phyloP scores from a whole-genome alignment of 805 yeast genomes.

The Nematodospora valgi region DNA sequence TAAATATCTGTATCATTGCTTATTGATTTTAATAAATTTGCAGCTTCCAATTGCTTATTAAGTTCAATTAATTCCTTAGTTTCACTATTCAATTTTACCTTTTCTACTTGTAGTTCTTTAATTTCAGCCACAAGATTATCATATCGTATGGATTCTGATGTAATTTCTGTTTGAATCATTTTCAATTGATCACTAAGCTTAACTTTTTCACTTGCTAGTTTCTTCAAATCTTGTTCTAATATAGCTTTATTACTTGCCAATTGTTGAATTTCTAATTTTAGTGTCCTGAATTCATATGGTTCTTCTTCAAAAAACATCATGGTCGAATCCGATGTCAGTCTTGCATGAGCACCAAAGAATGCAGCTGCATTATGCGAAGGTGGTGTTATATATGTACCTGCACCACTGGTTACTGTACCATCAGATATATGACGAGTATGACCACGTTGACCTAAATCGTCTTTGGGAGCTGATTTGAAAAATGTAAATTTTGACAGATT shows the following conservation, averaged over 20 bases:
- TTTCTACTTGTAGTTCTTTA: constrained; percentile 45
- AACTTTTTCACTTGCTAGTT: constrained; percentile 25
- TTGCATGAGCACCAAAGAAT: constrained; percentile 22
- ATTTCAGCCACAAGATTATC: constrained; percentile 48
- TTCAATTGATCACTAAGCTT: constrained; percentile 24
- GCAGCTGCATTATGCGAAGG: constrained; percentile 1
- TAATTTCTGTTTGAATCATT: constrained; percentile 39
- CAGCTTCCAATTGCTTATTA: constrained; percentile 1
- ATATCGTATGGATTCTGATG: constrained; percentile 40
- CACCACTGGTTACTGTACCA: constrained; percentile 22
- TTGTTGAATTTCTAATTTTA: constrained; percentile 38
- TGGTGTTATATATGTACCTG: constrained; percentile 10
- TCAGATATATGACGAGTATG: constrained; percentile 41
- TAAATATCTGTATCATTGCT: constrained; percentile 2
- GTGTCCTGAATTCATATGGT: constrained; percentile 10
- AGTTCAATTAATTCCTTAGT: constrained; percentile 16
- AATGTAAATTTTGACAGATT: constrained; percentile 27
- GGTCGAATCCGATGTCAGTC: constrained; percentile 45
- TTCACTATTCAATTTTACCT: constrained; percentile 36
- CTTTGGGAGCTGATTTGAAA: constrained; percentile 27
- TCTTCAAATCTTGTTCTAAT: constrained; percentile 23
- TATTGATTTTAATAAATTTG: neutral
- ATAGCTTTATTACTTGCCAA: constrained; percentile 24
- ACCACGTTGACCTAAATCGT: constrained; percentile 15
- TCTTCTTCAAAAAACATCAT: constrained; percentile 11